Evolutionary conservation across 805 yeast species (phyloP), one percentile per base, ranked within the genome.

Genomic region (Ogataea thermomethanolica): DNA sequence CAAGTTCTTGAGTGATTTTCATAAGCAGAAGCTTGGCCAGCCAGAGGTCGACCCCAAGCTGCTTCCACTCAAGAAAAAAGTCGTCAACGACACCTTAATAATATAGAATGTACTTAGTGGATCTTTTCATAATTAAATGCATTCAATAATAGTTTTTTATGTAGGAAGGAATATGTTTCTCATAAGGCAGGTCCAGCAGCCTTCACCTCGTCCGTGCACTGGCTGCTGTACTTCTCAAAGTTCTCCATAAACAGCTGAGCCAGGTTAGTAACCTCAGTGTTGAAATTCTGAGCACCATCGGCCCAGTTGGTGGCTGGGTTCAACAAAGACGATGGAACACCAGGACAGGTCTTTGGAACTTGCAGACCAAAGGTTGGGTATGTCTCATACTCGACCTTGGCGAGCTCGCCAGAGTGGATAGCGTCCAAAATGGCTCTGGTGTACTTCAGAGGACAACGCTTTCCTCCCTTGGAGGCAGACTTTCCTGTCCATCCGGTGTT

Each of bases 401-500:
- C 78, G 58, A 91, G 78, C 53, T 83, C 81, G 50, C 98, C 99
- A 52, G 88, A 78, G 70, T 91, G 98, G 58, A 91, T 89, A 29
- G 96, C 81, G 65, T 91, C 96, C 62, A 91, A 74, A 50, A 91
- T 90, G 44, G 96, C 95, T 73, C 99, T 84, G 46, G 99, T 91
- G 79, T 88, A 91, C 69, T 91, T 91, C 69, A 91, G 79, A 45
- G 98, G 91, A 72, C 98, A 91, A 73, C 99, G 84, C 74, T 87
- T 84, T 64, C 98, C 99, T 56, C 97, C 98, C 64, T 80, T 76
- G 41, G 87, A 73, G 52, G 86, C 95, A 45, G 95, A 84, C 55
- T 90, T 80, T 48, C 99, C 99, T 50, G 90, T 87, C 99, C 99
- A 91, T 49, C 99, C 99, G 53, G 99, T 91, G 74, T 91, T 91